Conservation (phyloP, 1,284 basidiomycete genomes). For the Rhodotorula mucilaginosa region DNA sequence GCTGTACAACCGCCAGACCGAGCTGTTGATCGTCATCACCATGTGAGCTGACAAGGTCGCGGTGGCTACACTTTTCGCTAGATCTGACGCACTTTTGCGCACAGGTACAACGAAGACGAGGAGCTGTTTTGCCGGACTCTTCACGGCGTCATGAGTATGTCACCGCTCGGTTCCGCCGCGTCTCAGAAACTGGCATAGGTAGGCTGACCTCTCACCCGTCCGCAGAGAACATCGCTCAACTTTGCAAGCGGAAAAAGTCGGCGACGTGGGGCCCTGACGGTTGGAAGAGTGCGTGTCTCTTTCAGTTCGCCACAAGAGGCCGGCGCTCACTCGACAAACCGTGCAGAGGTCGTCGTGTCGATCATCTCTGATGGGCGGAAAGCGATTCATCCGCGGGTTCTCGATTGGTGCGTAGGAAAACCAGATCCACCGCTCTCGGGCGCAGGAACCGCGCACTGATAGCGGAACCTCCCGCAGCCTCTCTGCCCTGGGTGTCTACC, state of each 20-base stretch:
- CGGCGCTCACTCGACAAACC: neutral
- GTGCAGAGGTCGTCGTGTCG: slow-evolving; percentile 77
- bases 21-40: slow-evolving; percentile 48
- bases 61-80: neutral
- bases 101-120: slow-evolving; percentile 82
- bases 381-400: slow-evolving; percentile 85
- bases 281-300: slow-evolving; percentile 75
- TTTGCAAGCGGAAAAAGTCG: slow-evolving; percentile 89
- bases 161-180: too few species aligned
- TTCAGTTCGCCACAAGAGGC: slow-evolving; percentile 37
- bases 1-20: slow-evolving; percentile 74
- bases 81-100: neutral
- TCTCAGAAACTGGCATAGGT: too few species aligned
- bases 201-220: too few species aligned
- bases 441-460: neutral
- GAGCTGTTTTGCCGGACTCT: slow-evolving; percentile 88
- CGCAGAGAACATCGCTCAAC: slow-evolving; percentile 56
- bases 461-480: slow-evolving; percentile 54
- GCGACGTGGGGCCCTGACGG: slow-evolving; percentile 93
- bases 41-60: neutral
- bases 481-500: slow-evolving; percentile 62
- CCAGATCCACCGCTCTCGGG: neutral
- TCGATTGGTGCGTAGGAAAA: slow-evolving; percentile 66
- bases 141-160: slow-evolving; percentile 81
- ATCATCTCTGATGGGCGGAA: slow-evolving; percentile 94